phyloP scores from a whole-genome alignment of 257 asterid genomes.

The Solanum bulbocastanum region DNA sequence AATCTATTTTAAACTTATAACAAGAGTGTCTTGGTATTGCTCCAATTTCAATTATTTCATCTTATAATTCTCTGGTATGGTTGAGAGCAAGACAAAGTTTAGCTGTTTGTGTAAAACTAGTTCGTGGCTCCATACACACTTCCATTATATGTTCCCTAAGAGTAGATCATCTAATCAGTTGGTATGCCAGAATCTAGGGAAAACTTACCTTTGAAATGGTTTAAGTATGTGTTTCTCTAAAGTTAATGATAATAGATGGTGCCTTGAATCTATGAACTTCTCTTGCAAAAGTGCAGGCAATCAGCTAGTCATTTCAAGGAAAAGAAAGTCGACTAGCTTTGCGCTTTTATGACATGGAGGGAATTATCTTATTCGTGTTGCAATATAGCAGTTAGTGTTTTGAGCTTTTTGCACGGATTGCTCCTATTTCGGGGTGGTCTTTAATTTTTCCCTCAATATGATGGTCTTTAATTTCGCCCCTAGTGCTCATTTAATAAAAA shows the following conservation, averaged over 20 bases:
- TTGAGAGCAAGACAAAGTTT: background rate
- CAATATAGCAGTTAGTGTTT: background rate
- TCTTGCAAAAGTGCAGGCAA: background rate
- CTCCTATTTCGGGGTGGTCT: background rate
- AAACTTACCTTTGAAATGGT: background rate
- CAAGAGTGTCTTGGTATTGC: background rate
- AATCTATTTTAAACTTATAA: background rate
- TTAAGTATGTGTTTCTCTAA: background rate
- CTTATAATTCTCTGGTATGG: background rate
- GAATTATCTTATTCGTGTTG: background rate
- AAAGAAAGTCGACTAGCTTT: background rate
- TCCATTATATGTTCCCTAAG: background rate
- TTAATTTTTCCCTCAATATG: background rate
- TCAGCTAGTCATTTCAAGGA: background rate
- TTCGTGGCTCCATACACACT: background rate
- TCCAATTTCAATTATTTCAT: background rate
- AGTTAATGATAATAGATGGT: background rate
- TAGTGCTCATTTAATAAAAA: background rate
- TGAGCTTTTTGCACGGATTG: background rate
- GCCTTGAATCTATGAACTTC: background rate
- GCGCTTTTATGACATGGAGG: background rate
- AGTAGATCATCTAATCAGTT: background rate
- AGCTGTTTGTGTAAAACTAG: background rate
- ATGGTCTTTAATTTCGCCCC: background rate
- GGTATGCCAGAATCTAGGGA: background rate